Base-by-base conservation (phyloP, 2,329 filamentous ascomycete species). In the Cladophialophora carrionii region DNA sequence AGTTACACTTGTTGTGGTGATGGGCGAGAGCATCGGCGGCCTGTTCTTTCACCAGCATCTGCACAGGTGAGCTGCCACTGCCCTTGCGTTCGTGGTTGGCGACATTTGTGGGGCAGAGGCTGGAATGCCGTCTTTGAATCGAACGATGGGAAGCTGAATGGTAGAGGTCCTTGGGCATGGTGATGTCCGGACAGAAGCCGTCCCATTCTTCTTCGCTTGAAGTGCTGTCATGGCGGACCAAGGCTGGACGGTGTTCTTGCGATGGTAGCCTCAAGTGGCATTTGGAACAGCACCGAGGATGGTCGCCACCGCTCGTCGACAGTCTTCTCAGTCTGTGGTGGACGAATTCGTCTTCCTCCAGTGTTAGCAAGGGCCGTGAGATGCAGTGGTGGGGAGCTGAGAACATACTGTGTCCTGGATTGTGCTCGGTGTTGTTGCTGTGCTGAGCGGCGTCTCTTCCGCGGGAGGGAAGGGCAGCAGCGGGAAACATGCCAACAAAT, bases 131-230 rank as follows among this genome's bases (percentile, higher is more conserved):
- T 46, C 67, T 48, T n/a, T 61, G 62, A 41, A 67, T 62, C 24
- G 62, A 52, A 31, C 37, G 52, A 5, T 22, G 48, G 4, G 61
- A 29, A 17, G 61, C 53, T 10, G 61, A 64, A 22, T 43, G 59
- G 31, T 48, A 26, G 14, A 53, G 31, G 12, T 68, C 54, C 4
- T 43, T 61, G 24, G 67, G 67, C 67, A 69, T 69, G 20, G 46
- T 24, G 52, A 69, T 69, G 46, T 69, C 67, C n/a, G 67, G 67
- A 46, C 67, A 69, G 56, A 69, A 69, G 20, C 59, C 62, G 8
- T 69, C 67, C 53, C 56, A 66, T 24, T 58, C 51, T 24, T 68
- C 66, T 26, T 63, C 63, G 54, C 64, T 64, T 2, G 61, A 53
- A 34, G 57, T 52, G 57, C 57, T 63, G 41, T 63, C 51, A 52